Evolutionary conservation across 2,329 filamentous ascomycete species (phyloP).

Genomic region (Stemphylium vesicarium): DNA sequence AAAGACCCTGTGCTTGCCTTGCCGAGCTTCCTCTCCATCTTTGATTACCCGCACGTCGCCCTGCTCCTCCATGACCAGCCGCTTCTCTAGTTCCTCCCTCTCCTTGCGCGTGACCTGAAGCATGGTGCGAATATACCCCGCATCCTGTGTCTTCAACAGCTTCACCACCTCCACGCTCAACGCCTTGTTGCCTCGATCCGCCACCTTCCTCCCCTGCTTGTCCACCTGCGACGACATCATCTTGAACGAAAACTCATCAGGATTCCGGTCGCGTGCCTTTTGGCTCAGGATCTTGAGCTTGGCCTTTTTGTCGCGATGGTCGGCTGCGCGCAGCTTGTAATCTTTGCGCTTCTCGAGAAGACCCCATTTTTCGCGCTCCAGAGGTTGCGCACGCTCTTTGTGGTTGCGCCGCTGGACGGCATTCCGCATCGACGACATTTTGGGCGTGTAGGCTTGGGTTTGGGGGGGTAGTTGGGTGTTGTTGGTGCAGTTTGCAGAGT

Average conservation of each 20-base stretch:
- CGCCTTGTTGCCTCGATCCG: slow-evolving; percentile 54
- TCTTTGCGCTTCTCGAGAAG: slow-evolving; percentile 95
- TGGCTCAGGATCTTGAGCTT: slow-evolving; percentile 65
- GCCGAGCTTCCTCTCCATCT: slow-evolving; percentile 33
- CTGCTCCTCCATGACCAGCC: slow-evolving; percentile 46
- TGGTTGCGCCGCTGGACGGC: slow-evolving; percentile 76
- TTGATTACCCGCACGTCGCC: slow-evolving; percentile 50
- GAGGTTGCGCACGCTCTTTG: slow-evolving; percentile 85
- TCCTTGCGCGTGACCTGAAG: slow-evolving; percentile 62
- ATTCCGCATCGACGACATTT: slow-evolving; percentile 46
- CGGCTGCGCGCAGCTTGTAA: slow-evolving; percentile 69
- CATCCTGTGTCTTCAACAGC: slow-evolving; percentile 70
- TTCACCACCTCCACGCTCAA: slow-evolving; percentile 65
- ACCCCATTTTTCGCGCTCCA: slow-evolving; percentile 83
- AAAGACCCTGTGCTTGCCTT: slow-evolving; percentile 45
- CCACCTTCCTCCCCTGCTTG: slow-evolving; percentile 50
- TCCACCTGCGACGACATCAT: slow-evolving; percentile 64
- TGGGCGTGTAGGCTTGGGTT: slow-evolving; percentile 10
- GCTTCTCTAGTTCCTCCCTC: slow-evolving; percentile 57
- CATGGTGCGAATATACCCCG: slow-evolving; percentile 65
- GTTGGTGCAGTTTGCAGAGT: not conserved
- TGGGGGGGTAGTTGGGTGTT: not conserved
- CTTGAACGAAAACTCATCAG: slow-evolving; percentile 70
- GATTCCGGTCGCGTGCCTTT: slow-evolving; percentile 67
- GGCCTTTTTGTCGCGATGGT: slow-evolving; percentile 67